Evolutionary conservation across 495 filamentous ascomycete genomes (phyloP).

Genomic region (Apiosordaria backusii): DNA sequence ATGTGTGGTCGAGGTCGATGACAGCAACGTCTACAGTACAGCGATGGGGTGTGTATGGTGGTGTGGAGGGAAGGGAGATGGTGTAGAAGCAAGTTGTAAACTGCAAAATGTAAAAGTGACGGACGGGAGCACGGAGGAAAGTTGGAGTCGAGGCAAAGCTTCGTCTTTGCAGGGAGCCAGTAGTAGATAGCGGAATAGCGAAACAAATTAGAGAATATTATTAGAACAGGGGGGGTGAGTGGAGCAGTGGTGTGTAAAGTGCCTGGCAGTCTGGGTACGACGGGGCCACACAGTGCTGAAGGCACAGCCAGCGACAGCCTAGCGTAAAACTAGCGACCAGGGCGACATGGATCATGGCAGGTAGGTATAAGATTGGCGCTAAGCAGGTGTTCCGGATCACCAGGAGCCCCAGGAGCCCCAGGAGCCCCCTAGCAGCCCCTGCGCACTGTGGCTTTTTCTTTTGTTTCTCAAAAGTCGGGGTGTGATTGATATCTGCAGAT

Average conservation of each 20-base stretch:
- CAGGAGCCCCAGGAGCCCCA: neutral
- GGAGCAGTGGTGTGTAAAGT: neutral
- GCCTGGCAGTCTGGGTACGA: neutral
- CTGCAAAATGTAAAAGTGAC: neutral
- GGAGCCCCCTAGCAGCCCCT: neutral
- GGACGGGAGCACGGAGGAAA: too few relatives aligned
- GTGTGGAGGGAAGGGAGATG: neutral
- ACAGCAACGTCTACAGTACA: too few relatives aligned
- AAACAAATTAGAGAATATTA: neutral
- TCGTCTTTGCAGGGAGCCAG: neutral
- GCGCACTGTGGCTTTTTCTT: too few relatives aligned
- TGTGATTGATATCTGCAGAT: neutral
- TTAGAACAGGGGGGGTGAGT: neutral
- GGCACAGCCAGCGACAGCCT: neutral
- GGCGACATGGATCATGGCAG: slow-evolving; percentile 16
- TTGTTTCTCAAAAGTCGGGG: neutral
- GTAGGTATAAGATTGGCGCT: slow-evolving; percentile 17
- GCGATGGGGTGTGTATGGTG: neutral
- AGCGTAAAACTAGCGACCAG: slow-evolving; percentile 20
- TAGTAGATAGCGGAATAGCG: neutral
- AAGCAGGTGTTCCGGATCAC: neutral
- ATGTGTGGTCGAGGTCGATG: too few relatives aligned
- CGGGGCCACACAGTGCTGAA: slow-evolving; percentile 5
- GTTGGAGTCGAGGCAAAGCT: neutral
- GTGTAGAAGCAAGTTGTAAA: neutral